Percentiles rank a stretch among this genome's conserved stretches.
Conservation (phyloP, 31 red algal genomes). For the Endocladia muricata region DNA sequence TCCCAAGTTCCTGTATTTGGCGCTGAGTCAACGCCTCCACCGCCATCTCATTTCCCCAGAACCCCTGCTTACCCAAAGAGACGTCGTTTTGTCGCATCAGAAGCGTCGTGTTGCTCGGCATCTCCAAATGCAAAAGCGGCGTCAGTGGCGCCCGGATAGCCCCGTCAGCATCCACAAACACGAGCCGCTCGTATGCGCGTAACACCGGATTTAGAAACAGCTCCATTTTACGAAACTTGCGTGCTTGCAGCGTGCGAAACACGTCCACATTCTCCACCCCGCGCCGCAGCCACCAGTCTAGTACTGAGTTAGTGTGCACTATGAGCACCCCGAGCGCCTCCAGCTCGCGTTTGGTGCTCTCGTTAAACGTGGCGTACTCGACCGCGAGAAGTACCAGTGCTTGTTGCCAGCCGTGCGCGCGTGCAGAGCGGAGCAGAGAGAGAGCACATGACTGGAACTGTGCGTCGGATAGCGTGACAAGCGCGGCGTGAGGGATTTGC, state of each 20-base stretch:
- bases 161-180: constrained; percentile 53
- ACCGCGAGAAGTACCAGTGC: constrained; percentile 38
- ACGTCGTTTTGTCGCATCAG: constrained; percentile 53
- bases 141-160: constrained; percentile 18
- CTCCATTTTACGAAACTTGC: constrained; percentile 68
- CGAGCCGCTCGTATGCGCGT: constrained; percentile 41
- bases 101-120: constrained; percentile 30
- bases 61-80: constrained; percentile 29
- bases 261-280: background rate
- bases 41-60: constrained; percentile 35
- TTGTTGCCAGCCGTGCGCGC: constrained; percentile 29
- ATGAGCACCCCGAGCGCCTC: constrained; percentile 29
- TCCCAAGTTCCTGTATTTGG: background rate
- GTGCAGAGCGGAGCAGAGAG: constrained; percentile 16
- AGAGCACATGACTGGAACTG: constrained; percentile 44
- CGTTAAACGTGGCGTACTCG: constrained; percentile 25
- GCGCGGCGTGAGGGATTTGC: constrained; percentile 9
- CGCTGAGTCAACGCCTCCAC: constrained; percentile 5
- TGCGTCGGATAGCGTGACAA: constrained; percentile 48
- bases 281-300: constrained; percentile 45
- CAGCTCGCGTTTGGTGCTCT: background rate
- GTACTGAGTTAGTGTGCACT: constrained; percentile 26
- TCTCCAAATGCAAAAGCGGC: constrained; percentile 16
- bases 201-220: constrained; percentile 59
- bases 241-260: constrained; percentile 24